Base-by-base conservation (phyloP, 371 early-diverging fungal species). In the Blastocladiella emersonii region DNA sequence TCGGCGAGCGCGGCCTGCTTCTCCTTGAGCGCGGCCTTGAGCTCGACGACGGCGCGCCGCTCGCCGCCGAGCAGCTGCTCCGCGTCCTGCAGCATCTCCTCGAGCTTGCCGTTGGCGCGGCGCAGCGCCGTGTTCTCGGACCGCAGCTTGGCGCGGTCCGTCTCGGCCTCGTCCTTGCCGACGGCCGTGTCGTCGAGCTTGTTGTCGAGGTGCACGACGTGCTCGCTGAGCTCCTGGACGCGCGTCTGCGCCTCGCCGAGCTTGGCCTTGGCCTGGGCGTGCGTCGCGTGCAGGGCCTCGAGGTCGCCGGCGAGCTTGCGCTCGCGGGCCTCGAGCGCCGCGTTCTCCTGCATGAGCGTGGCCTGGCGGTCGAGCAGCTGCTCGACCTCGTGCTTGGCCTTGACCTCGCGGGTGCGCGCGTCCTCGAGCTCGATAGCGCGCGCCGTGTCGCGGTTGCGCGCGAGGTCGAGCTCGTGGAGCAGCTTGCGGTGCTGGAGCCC, bases 11-110 rank as follows among this genome's bases (percentile, higher is more conserved):
- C 57, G 17, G 66, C 49, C 35, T 73, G 63, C 57, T 71, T 71
- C 23, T 71, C 72, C 49, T 73, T 71, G 63, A 67, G 71, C n/a
- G 66, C 62, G 27, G 64, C 61, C 63, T 69, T 72, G n/a, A 74
- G 41, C 10, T 75, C 74, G 30, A 57, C 19, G 19, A 73, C 67
- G 12, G 68, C 56, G 15, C 66, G 62, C 3, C 61, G 62, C 57
- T 73, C 73, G 13, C 34, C 6, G 21, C 73, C 72, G 10, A 78
- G 63, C 39, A 70, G 53, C 15, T 39, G 53, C 17, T 48, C 57
- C 1, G 72, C 37, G 2, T 72, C 72, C 32, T 67, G 56, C 12
- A 72, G 25, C 61, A 70, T 67, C 17, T 45, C 51, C 37, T 66
- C 62, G 19, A 70, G 49, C 1, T 64, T 36, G 4, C 57, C 61